Percentiles rank a stretch among this genome's conserved stretches.
These are phyloP conservation scores for Citrullus amarus DNA, from an alignment of 306 rosid genomes.

Conservation along the genomic window DNA sequence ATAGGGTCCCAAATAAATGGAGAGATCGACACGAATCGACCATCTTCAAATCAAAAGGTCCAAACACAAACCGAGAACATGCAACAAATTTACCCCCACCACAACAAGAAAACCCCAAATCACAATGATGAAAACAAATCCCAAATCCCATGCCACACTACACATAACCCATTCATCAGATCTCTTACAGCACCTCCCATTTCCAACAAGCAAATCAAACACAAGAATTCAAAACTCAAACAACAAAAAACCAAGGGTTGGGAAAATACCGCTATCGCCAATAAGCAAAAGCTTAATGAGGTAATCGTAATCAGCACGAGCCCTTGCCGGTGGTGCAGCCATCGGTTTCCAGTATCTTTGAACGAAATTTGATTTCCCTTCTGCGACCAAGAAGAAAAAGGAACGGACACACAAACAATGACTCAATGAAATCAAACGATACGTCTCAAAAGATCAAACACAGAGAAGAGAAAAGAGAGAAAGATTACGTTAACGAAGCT, in stretches of 20 bases:
- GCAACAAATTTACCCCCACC: background rate
- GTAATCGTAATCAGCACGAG: constrained; percentile 86
- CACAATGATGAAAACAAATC: background rate
- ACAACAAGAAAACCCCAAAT: background rate
- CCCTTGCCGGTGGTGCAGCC: constrained; percentile 64
- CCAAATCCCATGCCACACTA: background rate
- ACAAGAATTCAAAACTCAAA: background rate
- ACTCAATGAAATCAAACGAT: background rate
- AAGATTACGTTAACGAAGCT: constrained; percentile 3
- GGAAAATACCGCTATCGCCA: constrained; percentile 70
- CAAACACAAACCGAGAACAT: background rate
- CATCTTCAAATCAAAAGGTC: background rate
- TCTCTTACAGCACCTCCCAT: background rate
- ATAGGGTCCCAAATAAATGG: background rate
- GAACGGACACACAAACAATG: background rate
- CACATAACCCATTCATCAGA: background rate
- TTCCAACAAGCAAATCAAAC: background rate
- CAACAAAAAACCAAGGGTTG: background rate
- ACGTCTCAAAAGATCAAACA: background rate
- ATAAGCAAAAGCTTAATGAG: constrained; percentile 85
- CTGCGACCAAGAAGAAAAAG: background rate
- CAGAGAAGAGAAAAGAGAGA: background rate
- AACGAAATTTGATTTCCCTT: constrained; percentile 7
- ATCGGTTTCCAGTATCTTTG: constrained; percentile 14
- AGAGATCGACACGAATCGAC: background rate